Base-by-base conservation (phyloP, 345 rosid species). In the Dipteronia sinensis region DNA sequence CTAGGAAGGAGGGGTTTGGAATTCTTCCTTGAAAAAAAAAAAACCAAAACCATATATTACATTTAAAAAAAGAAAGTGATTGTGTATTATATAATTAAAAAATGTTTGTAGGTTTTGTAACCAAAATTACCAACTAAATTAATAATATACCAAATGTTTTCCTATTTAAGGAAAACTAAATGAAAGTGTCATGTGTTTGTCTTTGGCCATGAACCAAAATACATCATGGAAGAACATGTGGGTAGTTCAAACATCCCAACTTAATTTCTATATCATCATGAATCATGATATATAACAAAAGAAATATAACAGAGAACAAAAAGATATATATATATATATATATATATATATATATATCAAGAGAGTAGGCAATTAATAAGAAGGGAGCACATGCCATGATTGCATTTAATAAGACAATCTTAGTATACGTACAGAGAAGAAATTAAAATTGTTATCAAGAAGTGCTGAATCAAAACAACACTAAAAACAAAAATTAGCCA, bases 341-440 rank as follows among this genome's bases (percentile, higher is more conserved):
- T n/a, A 27, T 27, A 27, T 27, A 27, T 27, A 27, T 27, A 27
- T 27, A 27, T 27, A 27, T 27, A 27, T 27, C 27, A 27, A 13
- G 55, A 47, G 51, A 22, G 2, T 6, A 4, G 6, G 7, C 20
- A 72, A 9, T 6, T 2, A 38, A 29, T 34, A 27, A 5, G 10
- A 70, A 51, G 76, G 66, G 55, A 40, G 76, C 40, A 73, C 56
- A 73, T 22, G 53, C 16, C 38, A 40, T 38, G 75, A 40, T 17
- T 53, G 66, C 10, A 8, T 34, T 34, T 34, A 34, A 34, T 34
- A 34, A 34, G 38, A 34, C 38, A 34, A 34, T 38, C 74, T 71
- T 62, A 71, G 47, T 10, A 34, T 34, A 31, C 34, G 5, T 31
- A 71, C 42, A 34, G n/a, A 59, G 3, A 72, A 42, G 40, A 16